Conservation (phyloP, 2,329 filamentous ascomycete genomes). For the Calonectria pteridis region DNA sequence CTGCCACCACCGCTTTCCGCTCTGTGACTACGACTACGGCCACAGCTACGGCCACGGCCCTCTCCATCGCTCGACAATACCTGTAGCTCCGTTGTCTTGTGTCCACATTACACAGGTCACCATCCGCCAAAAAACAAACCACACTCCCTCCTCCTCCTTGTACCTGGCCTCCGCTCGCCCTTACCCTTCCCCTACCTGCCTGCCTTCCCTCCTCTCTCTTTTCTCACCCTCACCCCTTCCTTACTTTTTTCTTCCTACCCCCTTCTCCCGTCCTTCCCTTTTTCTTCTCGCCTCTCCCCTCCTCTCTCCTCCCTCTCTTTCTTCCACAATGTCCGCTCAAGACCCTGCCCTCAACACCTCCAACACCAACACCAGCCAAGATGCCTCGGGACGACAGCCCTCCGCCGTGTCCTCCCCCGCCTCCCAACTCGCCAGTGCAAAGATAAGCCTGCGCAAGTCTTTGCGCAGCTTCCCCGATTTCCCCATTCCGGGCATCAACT, state of each 20-base stretch:
- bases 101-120: conserved; percentile 31
- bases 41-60: conserved; percentile 27
- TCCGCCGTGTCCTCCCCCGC: conserved; percentile 70
- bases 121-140: conserved; percentile 37
- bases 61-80: conserved; percentile 26
- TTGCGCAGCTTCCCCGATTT: conserved; percentile 93
- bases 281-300: conserved; percentile 44
- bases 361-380: conserved; percentile 54
- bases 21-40: conserved; percentile 26
- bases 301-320: conserved; percentile 42
- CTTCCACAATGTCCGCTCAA: conserved; percentile 51
- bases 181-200: conserved; percentile 39
- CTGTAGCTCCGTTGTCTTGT: conserved; percentile 6
- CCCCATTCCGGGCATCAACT: conserved; percentile 90
- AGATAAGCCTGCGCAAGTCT: conserved; percentile 77
- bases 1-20: conserved; percentile 19
- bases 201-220: conserved; percentile 28
- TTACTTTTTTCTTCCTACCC: conserved; percentile 46
- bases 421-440: conserved; percentile 76
- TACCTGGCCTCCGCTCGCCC: conserved; percentile 40
- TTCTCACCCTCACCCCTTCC: conserved; percentile 43
- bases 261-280: conserved; percentile 43
- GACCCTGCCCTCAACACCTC: conserved; percentile 42
- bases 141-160: conserved; percentile 41
- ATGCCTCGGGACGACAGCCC: conserved; percentile 75